Conservation (phyloP, 495 filamentous ascomycete species). For the Penicillium ucsense region DNA sequence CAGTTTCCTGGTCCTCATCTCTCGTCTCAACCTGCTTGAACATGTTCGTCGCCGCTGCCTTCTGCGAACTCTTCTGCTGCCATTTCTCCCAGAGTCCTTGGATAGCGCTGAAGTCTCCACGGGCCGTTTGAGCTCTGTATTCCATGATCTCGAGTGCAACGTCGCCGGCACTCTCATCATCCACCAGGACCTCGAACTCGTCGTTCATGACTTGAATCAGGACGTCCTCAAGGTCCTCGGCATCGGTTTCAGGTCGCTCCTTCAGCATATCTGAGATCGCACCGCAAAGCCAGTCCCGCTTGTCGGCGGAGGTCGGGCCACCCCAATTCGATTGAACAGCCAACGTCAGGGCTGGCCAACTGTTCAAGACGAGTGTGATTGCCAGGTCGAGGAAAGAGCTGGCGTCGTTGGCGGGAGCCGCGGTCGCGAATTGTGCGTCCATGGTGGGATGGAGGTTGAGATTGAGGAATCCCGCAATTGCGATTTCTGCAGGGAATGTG, state of each 20-base stretch:
- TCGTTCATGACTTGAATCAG: slow-evolving; percentile 86
- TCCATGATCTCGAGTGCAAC: slow-evolving; percentile 65
- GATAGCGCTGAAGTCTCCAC: slow-evolving; percentile 59
- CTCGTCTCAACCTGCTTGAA: slow-evolving; percentile 48
- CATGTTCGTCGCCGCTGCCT: slow-evolving; percentile 39
- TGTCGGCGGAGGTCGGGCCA: slow-evolving; percentile 72
- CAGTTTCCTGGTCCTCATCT: slow-evolving; percentile 42
- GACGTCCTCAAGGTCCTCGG: slow-evolving; percentile 72
- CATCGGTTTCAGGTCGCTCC: slow-evolving; percentile 62
- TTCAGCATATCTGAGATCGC: slow-evolving; percentile 73
- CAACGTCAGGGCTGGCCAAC: slow-evolving; percentile 78
- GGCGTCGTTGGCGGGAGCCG: slow-evolving; percentile 12
- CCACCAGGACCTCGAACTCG: slow-evolving; percentile 85
- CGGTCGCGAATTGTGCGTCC: slow-evolving; percentile 12
- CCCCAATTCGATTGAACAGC: slow-evolving; percentile 85
- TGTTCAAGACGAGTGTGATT: slow-evolving; percentile 66
- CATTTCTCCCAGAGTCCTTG: slow-evolving; percentile 58
- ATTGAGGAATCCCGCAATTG: too few relatives aligned
- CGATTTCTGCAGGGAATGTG: too few relatives aligned
- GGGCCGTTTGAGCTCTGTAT: slow-evolving; percentile 47
- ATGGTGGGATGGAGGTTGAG: slow-evolving; percentile 9
- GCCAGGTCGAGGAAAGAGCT: slow-evolving; percentile 63
- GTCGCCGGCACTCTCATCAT: slow-evolving; percentile 73
- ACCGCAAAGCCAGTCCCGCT: slow-evolving; percentile 94
- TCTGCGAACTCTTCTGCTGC: slow-evolving; percentile 45